Conservation (phyloP, 805 yeast species). For the Torulaspora quercuum region DNA sequence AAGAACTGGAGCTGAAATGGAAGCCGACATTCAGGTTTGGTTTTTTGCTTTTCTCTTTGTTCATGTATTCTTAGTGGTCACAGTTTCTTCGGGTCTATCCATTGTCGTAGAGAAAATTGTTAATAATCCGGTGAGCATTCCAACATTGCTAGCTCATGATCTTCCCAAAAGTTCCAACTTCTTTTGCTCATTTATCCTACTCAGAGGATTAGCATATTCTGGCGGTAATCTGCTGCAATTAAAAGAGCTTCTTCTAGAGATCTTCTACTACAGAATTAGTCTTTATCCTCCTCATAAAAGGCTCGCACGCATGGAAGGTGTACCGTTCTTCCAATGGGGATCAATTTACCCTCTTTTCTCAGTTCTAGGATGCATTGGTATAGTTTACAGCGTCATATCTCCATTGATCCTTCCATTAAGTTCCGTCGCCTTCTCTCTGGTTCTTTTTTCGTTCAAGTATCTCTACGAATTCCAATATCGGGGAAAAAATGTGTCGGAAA, state of each 20-base stretch:
- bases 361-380: conserved; percentile 70
- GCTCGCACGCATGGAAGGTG: conserved; percentile 42
- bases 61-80: conserved; percentile 79
- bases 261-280: conserved; percentile 36
- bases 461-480: conserved; percentile 57
- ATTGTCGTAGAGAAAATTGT: conserved; percentile 58
- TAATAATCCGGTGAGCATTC: conserved; percentile 68
- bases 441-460: conserved; percentile 66
- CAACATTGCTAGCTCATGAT: conserved; percentile 67
- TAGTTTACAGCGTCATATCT: conserved; percentile 73
- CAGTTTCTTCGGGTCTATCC: conserved; percentile 75
- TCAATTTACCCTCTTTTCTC: conserved; percentile 72
- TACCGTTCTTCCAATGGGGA: conserved; percentile 68
- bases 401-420: conserved; percentile 70
- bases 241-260: conserved; percentile 45
- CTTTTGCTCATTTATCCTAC: conserved; percentile 70
- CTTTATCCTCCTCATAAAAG: conserved; percentile 62
- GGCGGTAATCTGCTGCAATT: conserved; percentile 68
- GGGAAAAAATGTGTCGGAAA: conserved; percentile 52
- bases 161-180: conserved; percentile 85
- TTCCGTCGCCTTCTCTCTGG: conserved; percentile 52
- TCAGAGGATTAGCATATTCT: conserved; percentile 72
- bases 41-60: conserved; percentile 73
- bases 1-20: conserved; percentile 58
- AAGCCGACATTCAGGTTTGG: conserved; percentile 73